Evolutionary conservation across 306 rosid genomes (phyloP).

Genomic region (Rosa rugosa): DNA sequence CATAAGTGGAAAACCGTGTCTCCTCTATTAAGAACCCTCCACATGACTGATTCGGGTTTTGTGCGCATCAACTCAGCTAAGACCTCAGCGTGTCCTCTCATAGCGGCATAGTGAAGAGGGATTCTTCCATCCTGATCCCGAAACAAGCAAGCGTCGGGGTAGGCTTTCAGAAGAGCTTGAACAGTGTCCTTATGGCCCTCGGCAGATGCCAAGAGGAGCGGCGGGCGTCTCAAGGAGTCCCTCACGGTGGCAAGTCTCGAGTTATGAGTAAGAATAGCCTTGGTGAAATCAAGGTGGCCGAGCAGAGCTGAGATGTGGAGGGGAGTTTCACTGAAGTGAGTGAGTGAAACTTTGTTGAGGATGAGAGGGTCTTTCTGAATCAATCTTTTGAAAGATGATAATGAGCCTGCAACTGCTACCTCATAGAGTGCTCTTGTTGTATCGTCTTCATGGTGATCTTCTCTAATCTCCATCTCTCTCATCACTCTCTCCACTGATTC

Average conservation of each 20-base stretch:
- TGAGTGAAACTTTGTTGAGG: neutral
- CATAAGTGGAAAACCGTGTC: constrained; percentile 1
- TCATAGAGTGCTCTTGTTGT: neutral
- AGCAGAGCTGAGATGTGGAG: neutral
- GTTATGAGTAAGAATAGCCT: neutral
- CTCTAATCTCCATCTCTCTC: neutral
- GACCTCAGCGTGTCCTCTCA: constrained; percentile 10
- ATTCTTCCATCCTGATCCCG: neutral
- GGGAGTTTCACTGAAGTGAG: neutral
- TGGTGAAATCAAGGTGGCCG: neutral
- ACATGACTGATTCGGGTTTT: neutral
- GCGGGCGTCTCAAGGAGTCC: neutral
- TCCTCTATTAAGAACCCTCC: neutral
- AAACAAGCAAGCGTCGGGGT: constrained; percentile 4
- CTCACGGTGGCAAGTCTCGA: neutral
- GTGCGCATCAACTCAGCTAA: neutral
- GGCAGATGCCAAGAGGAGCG: neutral
- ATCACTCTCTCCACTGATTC: neutral
- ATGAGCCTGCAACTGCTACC: neutral
- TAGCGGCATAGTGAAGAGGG: constrained; percentile 21
- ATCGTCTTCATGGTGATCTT: neutral
- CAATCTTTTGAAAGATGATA: neutral
- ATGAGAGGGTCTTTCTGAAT: neutral
- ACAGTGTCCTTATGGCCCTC: neutral
- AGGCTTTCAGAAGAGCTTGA: neutral